Evolutionary conservation across 148 eudicot species (phyloP).

Genomic region (Simmondsia chinensis): DNA sequence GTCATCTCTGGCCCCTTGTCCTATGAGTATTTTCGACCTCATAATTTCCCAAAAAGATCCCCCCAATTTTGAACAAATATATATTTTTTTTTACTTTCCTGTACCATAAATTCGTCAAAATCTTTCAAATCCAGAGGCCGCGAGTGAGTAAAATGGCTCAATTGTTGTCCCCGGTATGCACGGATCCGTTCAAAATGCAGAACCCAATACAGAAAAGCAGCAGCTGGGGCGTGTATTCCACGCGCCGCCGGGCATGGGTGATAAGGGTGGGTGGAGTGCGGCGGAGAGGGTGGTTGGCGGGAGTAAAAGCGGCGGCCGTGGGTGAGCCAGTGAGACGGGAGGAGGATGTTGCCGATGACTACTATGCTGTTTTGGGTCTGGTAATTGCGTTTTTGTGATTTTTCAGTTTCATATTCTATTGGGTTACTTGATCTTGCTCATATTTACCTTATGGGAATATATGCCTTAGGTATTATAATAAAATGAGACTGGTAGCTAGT

Average conservation of each 20-base stretch:
- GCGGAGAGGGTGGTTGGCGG: constrained; percentile 18
- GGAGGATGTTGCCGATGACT: constrained; percentile 71
- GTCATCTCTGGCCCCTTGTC: constrained; percentile 25
- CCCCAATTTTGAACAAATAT: no score
- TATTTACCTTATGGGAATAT: no score
- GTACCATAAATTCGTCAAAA: not conserved
- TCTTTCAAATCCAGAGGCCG: not conserved
- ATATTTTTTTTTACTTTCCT: no score
- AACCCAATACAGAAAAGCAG: constrained; percentile 36
- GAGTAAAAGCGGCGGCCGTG: constrained; percentile 43
- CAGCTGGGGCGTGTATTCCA: constrained; percentile 24
- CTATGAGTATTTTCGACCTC: constrained; percentile 13
- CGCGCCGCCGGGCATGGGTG: constrained; percentile 25
- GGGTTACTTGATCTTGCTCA: no score
- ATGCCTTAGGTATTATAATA: no score
- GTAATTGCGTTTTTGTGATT: no score
- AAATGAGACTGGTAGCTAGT: no score
- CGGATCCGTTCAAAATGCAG: constrained; percentile 63
- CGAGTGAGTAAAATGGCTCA: constrained; percentile 34
- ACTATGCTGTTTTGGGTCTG: constrained; percentile 84
- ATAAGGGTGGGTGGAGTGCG: constrained; percentile 14
- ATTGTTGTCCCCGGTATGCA: constrained; percentile 62
- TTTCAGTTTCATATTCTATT: no score
- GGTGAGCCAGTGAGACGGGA: constrained; percentile 15
- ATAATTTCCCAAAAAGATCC: constrained; percentile 6